Conservation (phyloP, 208 protist genomes). For the Acanthamoeba culbertsoni region DNA sequence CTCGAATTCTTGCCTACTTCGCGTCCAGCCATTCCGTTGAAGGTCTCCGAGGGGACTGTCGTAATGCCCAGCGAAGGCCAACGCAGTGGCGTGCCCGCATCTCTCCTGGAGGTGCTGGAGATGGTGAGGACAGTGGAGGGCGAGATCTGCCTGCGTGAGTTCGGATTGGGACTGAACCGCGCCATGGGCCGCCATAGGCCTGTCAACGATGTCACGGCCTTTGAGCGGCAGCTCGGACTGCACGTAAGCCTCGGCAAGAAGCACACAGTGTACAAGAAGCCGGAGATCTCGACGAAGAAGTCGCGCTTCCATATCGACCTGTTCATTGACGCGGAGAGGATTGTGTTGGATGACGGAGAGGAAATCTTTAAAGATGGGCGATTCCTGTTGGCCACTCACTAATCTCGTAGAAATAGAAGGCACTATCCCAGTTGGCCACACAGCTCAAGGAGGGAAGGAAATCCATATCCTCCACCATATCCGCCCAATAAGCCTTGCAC, state of each 20-base stretch:
- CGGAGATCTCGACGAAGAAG: slow-evolving; percentile 80
- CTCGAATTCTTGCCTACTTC: slow-evolving; percentile 80
- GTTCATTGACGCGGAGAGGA: slow-evolving; percentile 24
- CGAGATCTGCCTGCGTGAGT: slow-evolving; percentile 87
- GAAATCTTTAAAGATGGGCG: slow-evolving; percentile 68
- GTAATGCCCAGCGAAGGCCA: slow-evolving; percentile 73
- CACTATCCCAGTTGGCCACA: not conserved
- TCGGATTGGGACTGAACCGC: slow-evolving; percentile 90
- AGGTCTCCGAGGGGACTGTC: slow-evolving; percentile 84
- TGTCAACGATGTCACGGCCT: slow-evolving; percentile 89
- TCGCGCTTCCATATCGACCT: slow-evolving; percentile 47
- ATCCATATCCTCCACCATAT: no score
- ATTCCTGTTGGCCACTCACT: not conserved
- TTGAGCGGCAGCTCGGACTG: slow-evolving; percentile 90
- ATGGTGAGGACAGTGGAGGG: slow-evolving; percentile 88
- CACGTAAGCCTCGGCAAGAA: slow-evolving; percentile 89
- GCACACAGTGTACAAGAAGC: slow-evolving; percentile 90
- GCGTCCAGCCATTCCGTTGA: slow-evolving; percentile 83
- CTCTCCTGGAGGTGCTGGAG: slow-evolving; percentile 86
- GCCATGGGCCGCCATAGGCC: slow-evolving; percentile 84
- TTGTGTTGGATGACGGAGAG: slow-evolving; percentile 65
- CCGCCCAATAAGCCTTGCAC: no score
- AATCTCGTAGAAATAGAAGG: not conserved
- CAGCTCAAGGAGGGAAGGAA: no score
- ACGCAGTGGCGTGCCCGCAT: slow-evolving; percentile 75